Base-by-base conservation (phyloP, 2,329 filamentous ascomycete genomes). In the Drechslera avenae region DNA sequence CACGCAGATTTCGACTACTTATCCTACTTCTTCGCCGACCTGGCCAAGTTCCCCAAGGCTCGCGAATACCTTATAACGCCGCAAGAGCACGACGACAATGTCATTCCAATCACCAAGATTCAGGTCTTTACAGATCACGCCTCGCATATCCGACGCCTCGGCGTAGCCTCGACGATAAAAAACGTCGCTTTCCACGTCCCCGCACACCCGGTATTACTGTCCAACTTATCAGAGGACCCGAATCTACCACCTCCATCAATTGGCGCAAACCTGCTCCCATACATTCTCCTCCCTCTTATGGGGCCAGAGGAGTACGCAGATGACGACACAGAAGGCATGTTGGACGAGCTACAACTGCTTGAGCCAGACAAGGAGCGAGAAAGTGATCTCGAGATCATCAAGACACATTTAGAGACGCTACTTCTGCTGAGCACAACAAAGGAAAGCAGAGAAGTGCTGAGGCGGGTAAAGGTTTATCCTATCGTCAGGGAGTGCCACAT, bases 151-250 rank as follows among this genome's bases (percentile, higher is more conserved):
- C 85, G 94, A 50, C 83, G 94, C 46, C 90, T 91, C 65, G 94
- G 94, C n/a, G 92, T 97, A n/a, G 93, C 93, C 6, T 91, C 87
- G 54, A 94, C 91, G 8, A 91, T 99, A 71, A 97, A 97, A 75
- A 99, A 99, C 69, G 85, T 90, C 23, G 86, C 90, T 5, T 97
- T 99, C 69, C 89, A 95, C 64, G 76, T 93, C 5, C 75, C 83
- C 3, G 83, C 87, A 0, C 93, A 97, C 65, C 78, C 83, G 0
- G 76, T 81, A 2, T 86, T 96, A 45, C 75, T 97, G 37, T 81
- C 73, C 3, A 70, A 70, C 30, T 60, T 72, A 3, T 56, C 64
- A 3, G 54, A 59, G 4, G 64, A 72, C 9, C 66, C 73, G 4
- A 62, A 47, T 10, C 63, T 71, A 2, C 66, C 68, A 4, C 61